phyloP scores from a whole-genome alignment of 2,329 filamentous ascomycete species.

The Phyllosticta ampelicida region DNA sequence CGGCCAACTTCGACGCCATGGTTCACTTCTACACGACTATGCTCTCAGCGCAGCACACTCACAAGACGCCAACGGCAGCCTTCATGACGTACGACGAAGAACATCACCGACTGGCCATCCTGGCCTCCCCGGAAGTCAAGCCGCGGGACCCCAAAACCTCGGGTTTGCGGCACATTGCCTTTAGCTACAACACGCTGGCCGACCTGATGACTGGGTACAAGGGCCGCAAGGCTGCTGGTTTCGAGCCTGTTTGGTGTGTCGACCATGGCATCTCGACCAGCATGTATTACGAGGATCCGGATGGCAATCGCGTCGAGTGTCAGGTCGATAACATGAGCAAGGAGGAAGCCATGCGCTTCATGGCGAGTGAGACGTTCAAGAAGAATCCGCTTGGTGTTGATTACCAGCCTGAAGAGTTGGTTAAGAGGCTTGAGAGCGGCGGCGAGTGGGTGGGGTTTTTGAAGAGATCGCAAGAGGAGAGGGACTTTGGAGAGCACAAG shows the following conservation, averaged over 20 bases:
- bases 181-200: slow-evolving; percentile 27
- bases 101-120: slow-evolving; percentile 39
- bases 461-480: not conserved
- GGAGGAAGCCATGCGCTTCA: slow-evolving; percentile 31
- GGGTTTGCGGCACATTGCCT: slow-evolving; percentile 35
- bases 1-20: slow-evolving; percentile 20
- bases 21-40: slow-evolving; percentile 29
- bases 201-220: slow-evolving; percentile 29
- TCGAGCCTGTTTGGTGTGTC: slow-evolving; percentile 33
- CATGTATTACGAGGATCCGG: slow-evolving; percentile 41
- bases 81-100: slow-evolving; percentile 39
- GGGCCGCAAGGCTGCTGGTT: slow-evolving; percentile 26
- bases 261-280: slow-evolving; percentile 40
- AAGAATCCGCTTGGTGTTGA: slow-evolving; percentile 37
- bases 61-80: slow-evolving; percentile 16
- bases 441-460: slow-evolving; percentile 14
- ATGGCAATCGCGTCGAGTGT: slow-evolving; percentile 39
- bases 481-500: not conserved
- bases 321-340: slow-evolving; percentile 28
- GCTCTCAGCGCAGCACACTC: slow-evolving; percentile 23
- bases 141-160: slow-evolving; percentile 16
- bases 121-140: slow-evolving; percentile 17
- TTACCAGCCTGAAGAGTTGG: slow-evolving; percentile 36
- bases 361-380: slow-evolving; percentile 26
- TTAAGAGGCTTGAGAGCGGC: slow-evolving; percentile 18